These are phyloP conservation scores for Ganoderma leucocontextum DNA, from an alignment of 1,284 basidiomycete species.

Conservation along the genomic window DNA sequence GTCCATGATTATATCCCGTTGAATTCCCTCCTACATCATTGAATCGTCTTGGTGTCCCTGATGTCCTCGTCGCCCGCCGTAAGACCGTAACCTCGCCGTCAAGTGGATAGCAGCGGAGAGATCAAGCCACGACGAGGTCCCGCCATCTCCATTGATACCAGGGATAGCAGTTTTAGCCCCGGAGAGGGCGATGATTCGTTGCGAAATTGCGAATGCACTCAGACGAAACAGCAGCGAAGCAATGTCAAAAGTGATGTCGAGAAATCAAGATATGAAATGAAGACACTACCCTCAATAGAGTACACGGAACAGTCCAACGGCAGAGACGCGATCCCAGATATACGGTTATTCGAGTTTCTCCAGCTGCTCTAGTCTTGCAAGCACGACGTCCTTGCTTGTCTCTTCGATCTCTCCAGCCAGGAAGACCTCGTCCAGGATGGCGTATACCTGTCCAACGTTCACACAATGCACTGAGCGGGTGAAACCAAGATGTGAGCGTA, in stretches of 20 bases:
- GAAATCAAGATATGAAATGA: background rate
- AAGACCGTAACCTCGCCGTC: background rate
- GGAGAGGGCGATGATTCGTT: background rate
- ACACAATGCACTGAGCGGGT: background rate
- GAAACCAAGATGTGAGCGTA: conserved; percentile 37
- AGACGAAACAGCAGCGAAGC: background rate
- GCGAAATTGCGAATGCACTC: background rate
- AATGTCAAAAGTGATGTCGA: background rate
- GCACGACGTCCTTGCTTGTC: conserved; percentile 95
- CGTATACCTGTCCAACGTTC: conserved; percentile 76
- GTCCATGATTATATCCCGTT: background rate
- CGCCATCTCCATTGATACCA: background rate
- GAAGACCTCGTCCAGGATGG: conserved; percentile 98
- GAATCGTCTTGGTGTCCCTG: background rate
- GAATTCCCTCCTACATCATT: background rate
- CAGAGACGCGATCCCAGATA: background rate
- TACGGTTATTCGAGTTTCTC: conserved; percentile 82
- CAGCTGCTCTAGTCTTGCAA: conserved; percentile 88
- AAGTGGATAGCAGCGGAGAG: background rate
- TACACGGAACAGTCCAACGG: background rate
- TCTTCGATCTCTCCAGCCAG: conserved; percentile 99
- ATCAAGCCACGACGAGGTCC: background rate
- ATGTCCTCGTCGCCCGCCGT: background rate
- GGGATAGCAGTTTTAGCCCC: background rate
- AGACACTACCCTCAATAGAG: background rate